A percentile compares a stretch with the other conserved stretches of the same genome.
Evolutionary conservation across 805 yeast species (phyloP).

Genomic region (Zygosaccharomyces bisporus): DNA sequence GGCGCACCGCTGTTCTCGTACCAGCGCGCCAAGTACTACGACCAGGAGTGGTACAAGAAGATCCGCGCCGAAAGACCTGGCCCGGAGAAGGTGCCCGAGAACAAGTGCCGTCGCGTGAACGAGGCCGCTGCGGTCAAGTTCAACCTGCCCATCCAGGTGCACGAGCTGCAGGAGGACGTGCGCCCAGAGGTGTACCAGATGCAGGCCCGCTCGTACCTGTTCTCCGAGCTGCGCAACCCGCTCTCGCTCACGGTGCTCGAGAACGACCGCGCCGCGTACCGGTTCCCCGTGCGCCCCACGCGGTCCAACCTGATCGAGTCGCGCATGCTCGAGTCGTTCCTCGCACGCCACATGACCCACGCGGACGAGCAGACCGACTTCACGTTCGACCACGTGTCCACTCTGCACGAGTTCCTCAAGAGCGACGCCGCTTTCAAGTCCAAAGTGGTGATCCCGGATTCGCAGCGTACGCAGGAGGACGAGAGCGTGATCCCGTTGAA

Average conservation of each 20-base stretch:
- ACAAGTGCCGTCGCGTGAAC: slow-evolving; percentile 1
- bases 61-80: slow-evolving; percentile 1
- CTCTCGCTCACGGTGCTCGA: slow-evolving; percentile 29
- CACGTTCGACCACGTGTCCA: slow-evolving; percentile 22
- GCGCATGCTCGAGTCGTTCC: slow-evolving; percentile 18
- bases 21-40: slow-evolving; percentile 22
- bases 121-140: slow-evolving; percentile 7
- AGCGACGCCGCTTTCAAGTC: slow-evolving; percentile 12
- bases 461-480: slow-evolving; percentile 13
- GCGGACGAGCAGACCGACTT: slow-evolving; percentile 7
- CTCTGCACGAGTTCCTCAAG: slow-evolving; percentile 20
- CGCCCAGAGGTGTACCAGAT: slow-evolving; percentile 33
- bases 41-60: slow-evolving; percentile 19
- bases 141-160: slow-evolving; percentile 15
- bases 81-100: slow-evolving; percentile 6
- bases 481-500: slow-evolving; percentile 18
- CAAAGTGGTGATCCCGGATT: slow-evolving; percentile 16
- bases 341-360: slow-evolving; percentile 7
- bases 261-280: slow-evolving; percentile 19
- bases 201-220: slow-evolving; percentile 28
- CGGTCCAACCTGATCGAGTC: slow-evolving; percentile 26
- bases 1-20: slow-evolving; percentile 23
- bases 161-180: slow-evolving; percentile 20
- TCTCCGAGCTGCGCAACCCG: slow-evolving; percentile 23
- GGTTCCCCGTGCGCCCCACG: slow-evolving; percentile 18